Base-by-base conservation (phyloP, 495 filamentous ascomycete genomes). In the Neurospora terricola region DNA sequence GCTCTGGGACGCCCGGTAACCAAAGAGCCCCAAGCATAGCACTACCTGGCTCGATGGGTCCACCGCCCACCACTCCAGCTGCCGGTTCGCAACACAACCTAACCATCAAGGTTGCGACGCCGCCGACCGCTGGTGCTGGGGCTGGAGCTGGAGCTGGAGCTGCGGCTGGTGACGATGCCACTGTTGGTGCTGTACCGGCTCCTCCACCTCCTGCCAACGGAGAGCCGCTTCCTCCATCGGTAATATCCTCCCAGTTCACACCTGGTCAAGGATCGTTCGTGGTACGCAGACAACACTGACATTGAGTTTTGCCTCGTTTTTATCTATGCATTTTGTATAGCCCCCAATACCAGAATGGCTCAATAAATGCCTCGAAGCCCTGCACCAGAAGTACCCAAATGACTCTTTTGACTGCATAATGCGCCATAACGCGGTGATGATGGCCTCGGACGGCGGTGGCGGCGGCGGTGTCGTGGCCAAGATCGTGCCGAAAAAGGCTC, bases 341-440 rank as follows among this genome's bases (percentile, higher is more conserved):
- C 91, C 92, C 75, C 88, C 92, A 54, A 88, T 94, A 27, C 94
- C 96, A 23, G 82, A 83, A 69, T 98, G 96, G 96, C 91, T 99
- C 72, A 83, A 78, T 48, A 75, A 82, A 11, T 89, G 91, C 66
- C 88, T 97, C 42, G 79, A 84, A 42, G 82, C 86, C 37, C 87
- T 98, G 37, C 87, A 88, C 66, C 79, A 79, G 69, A 81, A 85
- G 69, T 92, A 97, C 77, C 90, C 91, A 14, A 86, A 90, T 72
- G 93, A 98, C 78, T 83, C 83, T 11, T 97, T 97, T 78, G 94
- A 97, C 82, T 91, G 87, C 72, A 84, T 89, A 30, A 99, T 98
- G 94, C 91, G 93, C 40, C 92, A 94, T 83, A 91, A 87, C 69
- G 87, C 91, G 12, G 87, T 97, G 40, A 91, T 27, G 87, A 89